A percentile compares a stretch with the other conserved stretches of the same genome.
Evolutionary conservation across 495 filamentous ascomycete genomes (phyloP).

Genomic region (Xylaria palmicola): DNA sequence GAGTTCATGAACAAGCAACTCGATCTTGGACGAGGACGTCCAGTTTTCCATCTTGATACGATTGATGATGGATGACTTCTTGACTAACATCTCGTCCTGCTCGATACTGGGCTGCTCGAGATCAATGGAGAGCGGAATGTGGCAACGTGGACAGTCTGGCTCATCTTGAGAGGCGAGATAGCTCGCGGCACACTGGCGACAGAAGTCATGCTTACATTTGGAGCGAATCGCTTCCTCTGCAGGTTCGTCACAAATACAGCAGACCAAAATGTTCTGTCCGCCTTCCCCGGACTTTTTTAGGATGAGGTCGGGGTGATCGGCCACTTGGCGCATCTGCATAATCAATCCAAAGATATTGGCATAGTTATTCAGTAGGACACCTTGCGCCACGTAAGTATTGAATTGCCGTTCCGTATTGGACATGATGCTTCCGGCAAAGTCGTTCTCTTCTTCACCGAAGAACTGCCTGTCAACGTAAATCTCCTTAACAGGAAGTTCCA

Average conservation of each 20-base stretch:
- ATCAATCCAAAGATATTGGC: constrained; percentile 87
- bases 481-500: constrained; percentile 95
- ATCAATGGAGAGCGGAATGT: constrained; percentile 85
- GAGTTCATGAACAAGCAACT: constrained; percentile 89
- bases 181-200: constrained; percentile 80
- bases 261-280: constrained; percentile 88
- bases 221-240: constrained; percentile 93
- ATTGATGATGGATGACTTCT: constrained; percentile 95
- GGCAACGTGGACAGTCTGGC: constrained; percentile 88
- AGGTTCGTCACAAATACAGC: constrained; percentile 90
- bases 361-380: constrained; percentile 95
- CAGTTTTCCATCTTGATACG: constrained; percentile 96
- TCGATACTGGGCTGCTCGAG: constrained; percentile 91
- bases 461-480: constrained; percentile 89
- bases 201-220: constrained; percentile 92
- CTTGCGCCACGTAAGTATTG: constrained; percentile 90
- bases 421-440: constrained; percentile 96
- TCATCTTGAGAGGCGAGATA: constrained; percentile 73
- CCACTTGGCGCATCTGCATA: constrained; percentile 96
- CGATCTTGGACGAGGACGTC: constrained; percentile 97
- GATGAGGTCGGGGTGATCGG: constrained; percentile 92
- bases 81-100: constrained; percentile 76
- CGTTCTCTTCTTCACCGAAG: constrained; percentile 91
- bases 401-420: constrained; percentile 81
- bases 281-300: constrained; percentile 80